Conservation (phyloP, 106 monocot genomes). For the Phalaenopsis aphrodite region DNA sequence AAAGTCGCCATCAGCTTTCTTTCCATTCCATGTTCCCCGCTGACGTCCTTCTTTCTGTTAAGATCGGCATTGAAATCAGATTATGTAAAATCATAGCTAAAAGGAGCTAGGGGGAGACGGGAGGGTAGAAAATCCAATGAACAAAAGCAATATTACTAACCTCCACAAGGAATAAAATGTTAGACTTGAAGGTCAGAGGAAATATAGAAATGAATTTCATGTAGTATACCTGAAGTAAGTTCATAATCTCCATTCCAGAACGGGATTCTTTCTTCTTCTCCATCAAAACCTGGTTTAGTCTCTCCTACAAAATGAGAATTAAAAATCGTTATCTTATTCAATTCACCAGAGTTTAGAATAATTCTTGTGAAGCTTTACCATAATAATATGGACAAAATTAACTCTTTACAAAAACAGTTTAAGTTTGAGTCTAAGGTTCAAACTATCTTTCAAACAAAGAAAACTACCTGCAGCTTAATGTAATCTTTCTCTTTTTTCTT, state of each 20-base stretch:
- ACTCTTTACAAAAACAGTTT: not conserved
- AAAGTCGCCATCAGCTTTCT: conserved; percentile 94
- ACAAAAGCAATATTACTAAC: not conserved
- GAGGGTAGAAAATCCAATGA: not conserved
- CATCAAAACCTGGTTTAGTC: conserved; percentile 89
- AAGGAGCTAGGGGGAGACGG: not conserved
- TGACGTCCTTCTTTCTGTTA: conserved; percentile 98
- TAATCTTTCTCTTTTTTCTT: conserved; percentile 99
- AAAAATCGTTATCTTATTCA: not conserved
- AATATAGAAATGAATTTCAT: not conserved
- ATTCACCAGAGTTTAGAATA: conserved; percentile 2
- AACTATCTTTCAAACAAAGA: not conserved
- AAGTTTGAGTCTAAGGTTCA: not conserved
- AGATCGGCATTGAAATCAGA: not conserved
- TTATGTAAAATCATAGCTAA: not conserved
- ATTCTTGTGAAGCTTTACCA: not conserved
- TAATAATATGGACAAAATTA: not conserved
- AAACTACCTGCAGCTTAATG: conserved; percentile 86
- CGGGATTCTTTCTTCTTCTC: conserved; percentile 99
- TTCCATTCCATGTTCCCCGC: conserved; percentile 97
- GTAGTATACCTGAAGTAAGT: conserved; percentile 77
- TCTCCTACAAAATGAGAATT: conserved; percentile 50
- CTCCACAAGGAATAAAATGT: not conserved
- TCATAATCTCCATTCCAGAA: conserved; percentile 99
- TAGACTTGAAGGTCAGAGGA: not conserved